Conservation (phyloP, 208 protist species). For the Leishmania gerbilli region DNA sequence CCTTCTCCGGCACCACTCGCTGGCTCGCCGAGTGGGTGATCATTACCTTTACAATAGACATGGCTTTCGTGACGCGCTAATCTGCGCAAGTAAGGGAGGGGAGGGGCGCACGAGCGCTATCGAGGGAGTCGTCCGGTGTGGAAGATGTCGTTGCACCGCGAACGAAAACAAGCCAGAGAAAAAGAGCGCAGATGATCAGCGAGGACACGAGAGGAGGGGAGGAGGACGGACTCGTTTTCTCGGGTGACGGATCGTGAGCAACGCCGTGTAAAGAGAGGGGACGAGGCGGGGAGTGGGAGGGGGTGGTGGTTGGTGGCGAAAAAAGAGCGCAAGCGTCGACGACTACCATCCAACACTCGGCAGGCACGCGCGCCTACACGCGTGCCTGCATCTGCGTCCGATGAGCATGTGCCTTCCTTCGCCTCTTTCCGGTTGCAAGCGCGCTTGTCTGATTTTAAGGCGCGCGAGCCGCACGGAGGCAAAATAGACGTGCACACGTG, state of each 20-base stretch:
- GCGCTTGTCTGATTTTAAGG: not conserved
- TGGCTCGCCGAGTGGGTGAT: slow-evolving; percentile 84
- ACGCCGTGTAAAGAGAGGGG: no score
- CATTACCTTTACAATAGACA: slow-evolving; percentile 83
- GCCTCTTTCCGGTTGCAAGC: not conserved
- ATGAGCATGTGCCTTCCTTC: not conserved
- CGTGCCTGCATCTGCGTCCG: not conserved
- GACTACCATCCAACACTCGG: not conserved
- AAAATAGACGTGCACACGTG: not conserved
- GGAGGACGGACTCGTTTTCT: no score
- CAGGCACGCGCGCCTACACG: not conserved
- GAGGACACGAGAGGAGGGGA: no score
- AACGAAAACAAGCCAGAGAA: not conserved
- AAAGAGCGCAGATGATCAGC: not conserved
- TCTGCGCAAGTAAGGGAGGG: not conserved
- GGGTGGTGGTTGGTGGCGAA: not conserved
- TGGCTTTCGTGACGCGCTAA: slow-evolving; percentile 8
- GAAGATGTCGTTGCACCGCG: not conserved
- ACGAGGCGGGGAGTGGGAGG: not conserved
- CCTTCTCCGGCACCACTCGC: slow-evolving; percentile 87
- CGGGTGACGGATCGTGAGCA: no score
- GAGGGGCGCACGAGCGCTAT: not conserved
- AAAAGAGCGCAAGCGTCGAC: not conserved
- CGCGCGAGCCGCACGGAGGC: not conserved
- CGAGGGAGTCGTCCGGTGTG: not conserved